Evolutionary conservation across 176 grass and related monocot genomes (phyloP), one percentile per base, ranked within the genome.

Genomic region (Dactylis glomerata): DNA sequence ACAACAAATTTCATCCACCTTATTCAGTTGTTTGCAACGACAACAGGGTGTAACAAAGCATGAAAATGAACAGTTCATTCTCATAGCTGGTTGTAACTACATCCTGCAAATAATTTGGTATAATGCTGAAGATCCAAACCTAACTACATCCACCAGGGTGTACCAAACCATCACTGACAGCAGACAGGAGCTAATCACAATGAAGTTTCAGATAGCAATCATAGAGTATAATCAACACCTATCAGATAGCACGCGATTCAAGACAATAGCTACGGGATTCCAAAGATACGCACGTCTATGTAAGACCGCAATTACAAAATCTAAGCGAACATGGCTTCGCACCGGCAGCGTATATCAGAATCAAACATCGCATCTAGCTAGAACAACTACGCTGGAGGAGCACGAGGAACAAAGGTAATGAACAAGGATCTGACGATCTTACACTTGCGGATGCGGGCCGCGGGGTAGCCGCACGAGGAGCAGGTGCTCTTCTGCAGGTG

Each of bases 401-500:
- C 31, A 5, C 23, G n/a, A 14, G 2, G 50, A 31, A 9, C 6
- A 45, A 14, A 19, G 3, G 14, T 0, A 52, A 5, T 3, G 3
- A 1, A 1, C 1, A 16, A 17, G 17, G 10, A 56, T 80, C 72
- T 63, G 20, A 1, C 1, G 42, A 9, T 4, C 81, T 81, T 91
- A 97, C 95, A 97, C 89, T 97, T 97, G 88, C 95, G 95, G 88
- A 97, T 97, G 90, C 95, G 90, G 75, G 90, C 88, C 1, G 95
- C 85, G 4, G 92, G 95, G 75, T 95, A 97, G 23, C 90, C 95
- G 79, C 95, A 97, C 0, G 95, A 92, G 33, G 90, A 85, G 81
- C 95, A 97, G 50, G 90, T 92, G 84, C 92, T 94, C 86, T 97
- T 97, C 90, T 97, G 95, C 32, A 97, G 90, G 75, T 97, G 95